Evolutionary conservation across 176 grass and related monocot genomes (phyloP).

Genomic region (Hordeum vulgare): DNA sequence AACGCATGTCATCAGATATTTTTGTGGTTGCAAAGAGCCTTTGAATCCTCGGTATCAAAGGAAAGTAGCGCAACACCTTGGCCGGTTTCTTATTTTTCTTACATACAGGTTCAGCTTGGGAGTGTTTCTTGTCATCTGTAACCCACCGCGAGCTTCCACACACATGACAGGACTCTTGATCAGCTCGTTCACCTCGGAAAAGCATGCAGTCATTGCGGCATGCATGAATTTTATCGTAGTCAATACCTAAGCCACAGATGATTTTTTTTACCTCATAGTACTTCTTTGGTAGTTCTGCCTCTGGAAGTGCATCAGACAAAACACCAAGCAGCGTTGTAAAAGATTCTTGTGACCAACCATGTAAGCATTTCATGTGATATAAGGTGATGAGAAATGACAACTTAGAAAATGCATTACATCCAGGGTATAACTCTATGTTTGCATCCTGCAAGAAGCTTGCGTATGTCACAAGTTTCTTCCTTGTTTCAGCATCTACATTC

Average conservation of each 20-base stretch:
- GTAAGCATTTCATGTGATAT: too few relatives aligned
- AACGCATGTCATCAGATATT: not conserved
- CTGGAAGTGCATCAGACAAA: too few relatives aligned
- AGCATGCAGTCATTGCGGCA: conserved; percentile 19
- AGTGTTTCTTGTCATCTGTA: not conserved
- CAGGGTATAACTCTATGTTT: too few relatives aligned
- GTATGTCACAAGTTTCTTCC: not conserved
- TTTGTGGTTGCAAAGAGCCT: conserved; percentile 11
- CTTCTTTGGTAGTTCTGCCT: too few relatives aligned
- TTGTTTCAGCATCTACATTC: too few relatives aligned
- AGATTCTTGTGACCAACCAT: too few relatives aligned
- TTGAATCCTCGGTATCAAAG: conserved; percentile 7
- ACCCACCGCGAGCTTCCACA: not conserved
- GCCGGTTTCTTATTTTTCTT: conserved; percentile 6
- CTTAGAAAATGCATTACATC: too few relatives aligned
- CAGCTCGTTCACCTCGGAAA: not conserved
- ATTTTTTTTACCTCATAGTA: too few relatives aligned
- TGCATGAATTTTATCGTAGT: conserved; percentile 27
- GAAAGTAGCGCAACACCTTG: conserved; percentile 29
- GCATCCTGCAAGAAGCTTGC: too few relatives aligned
- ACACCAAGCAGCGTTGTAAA: too few relatives aligned
- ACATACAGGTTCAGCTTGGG: not conserved
- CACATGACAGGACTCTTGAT: not conserved
- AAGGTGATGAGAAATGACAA: too few relatives aligned
- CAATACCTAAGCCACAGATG: not conserved